Base-by-base conservation (phyloP, 352 stramenopile species). In the Peronospora destructor region DNA sequence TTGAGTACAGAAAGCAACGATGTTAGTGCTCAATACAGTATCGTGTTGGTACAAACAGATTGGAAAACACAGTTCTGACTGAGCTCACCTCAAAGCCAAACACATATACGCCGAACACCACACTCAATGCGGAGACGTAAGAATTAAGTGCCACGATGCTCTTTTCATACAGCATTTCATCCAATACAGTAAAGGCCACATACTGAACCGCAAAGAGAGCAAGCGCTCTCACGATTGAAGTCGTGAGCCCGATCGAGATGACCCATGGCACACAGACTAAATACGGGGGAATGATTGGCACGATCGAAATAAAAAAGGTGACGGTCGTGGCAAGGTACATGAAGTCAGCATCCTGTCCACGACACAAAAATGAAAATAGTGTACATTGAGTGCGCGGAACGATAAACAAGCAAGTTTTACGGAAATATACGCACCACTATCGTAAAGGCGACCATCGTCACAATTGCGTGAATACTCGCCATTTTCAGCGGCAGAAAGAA, bases 401-500 rank as follows among this genome's bases (percentile, higher is more conserved):
- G 4, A 45, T n/a, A 12, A 46, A 47, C 21, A 35, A 12, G 5
- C 12, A 47, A 35, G 23, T 33, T 9, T 6, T 4, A 25, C 3
- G n/a, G 17, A n/a, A 10, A 19, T 23, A 28, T 48, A 72, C 76
- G 37, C 69, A 89, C 82, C 63, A 94, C 75, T 28, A 91, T 80
- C 17, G 68, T 80, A 48, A 94, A 90, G 4, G 83, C 91, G n/a
- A 89, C 70, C 44, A 94, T 72, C 0, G 83, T 91, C n/a, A 94
- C 77, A 29, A 94, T 84, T 2, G 83, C 83, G 33, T 94, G 83
- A 13, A 94, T 74, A 57, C 80, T 91, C 16, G 83, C 83, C 70
- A 94, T 94, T 62, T 94, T 94, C 12, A 94, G 71, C 32, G 83
- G 83, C 32, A 94, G 51, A 44, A 91, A 94, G 49, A 94, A 91